Evolutionary conservation across 805 yeast species (phyloP).

Genomic region (Candida awuae): DNA sequence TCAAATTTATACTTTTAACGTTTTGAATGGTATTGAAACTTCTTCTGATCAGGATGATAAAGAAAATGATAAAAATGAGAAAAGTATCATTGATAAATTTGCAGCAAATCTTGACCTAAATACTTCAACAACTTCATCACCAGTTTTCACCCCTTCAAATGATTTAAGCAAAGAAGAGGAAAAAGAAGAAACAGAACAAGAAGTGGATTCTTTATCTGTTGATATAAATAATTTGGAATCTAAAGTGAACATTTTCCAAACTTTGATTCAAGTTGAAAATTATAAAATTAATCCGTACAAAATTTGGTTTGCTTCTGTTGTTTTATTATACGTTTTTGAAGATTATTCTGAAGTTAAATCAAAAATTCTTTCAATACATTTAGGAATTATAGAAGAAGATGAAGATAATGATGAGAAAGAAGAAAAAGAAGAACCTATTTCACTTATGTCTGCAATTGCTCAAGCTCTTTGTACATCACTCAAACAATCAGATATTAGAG

Average conservation of each 20-base stretch:
- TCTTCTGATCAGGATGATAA: conserved; percentile 5
- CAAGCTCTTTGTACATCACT: conserved; percentile 65
- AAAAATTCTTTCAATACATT: conserved; percentile 38
- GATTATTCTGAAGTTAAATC: conserved; percentile 43
- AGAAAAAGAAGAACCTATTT: conserved; percentile 61
- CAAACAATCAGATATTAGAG: conserved; percentile 58
- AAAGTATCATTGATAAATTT: not conserved
- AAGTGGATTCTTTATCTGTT: conserved; percentile 7
- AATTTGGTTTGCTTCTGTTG: conserved; percentile 71
- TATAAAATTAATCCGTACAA: conserved; percentile 75
- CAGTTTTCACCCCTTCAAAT: no score
- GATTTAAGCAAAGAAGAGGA: not conserved
- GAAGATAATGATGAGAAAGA: conserved; percentile 32
- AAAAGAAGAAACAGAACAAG: not conserved
- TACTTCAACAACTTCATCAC: no score
- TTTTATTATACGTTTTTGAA: conserved; percentile 55
- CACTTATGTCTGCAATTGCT: conserved; percentile 64
- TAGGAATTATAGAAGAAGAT: no score
- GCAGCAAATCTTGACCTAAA: no score
- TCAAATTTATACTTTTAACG: conserved; percentile 45
- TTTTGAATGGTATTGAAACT: conserved; percentile 17
- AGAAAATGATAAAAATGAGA: not conserved
- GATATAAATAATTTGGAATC: conserved; percentile 24
- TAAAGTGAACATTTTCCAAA: conserved; percentile 57
- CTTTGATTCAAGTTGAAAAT: conserved; percentile 70